Evolutionary conservation across 2,329 filamentous ascomycete species (phyloP).

Genomic region (Seiridium cupressi): DNA sequence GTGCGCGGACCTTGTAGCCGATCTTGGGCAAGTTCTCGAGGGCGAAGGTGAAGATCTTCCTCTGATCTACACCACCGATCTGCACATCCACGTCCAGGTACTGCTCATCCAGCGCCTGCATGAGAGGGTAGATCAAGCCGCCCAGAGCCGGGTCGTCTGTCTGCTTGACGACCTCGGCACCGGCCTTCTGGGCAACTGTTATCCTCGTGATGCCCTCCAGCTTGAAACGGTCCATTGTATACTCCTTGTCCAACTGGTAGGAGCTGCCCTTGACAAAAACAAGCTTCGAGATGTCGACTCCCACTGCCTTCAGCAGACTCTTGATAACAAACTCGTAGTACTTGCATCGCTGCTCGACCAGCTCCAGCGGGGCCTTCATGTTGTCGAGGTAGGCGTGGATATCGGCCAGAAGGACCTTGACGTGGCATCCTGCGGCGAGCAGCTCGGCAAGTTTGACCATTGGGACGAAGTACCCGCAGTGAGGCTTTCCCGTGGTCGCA

Average conservation of each 20-base stretch:
- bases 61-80: slow-evolving; percentile 82
- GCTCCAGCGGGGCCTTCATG: slow-evolving; percentile 83
- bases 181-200: slow-evolving; percentile 73
- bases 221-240: slow-evolving; percentile 87
- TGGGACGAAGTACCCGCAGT: slow-evolving; percentile 86
- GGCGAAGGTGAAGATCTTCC: slow-evolving; percentile 85
- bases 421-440: slow-evolving; percentile 78
- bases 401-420: slow-evolving; percentile 75
- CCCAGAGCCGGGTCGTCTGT: slow-evolving; percentile 71
- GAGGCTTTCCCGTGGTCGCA: slow-evolving; percentile 81
- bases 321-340: slow-evolving; percentile 83
- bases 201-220: slow-evolving; percentile 69
- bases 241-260: slow-evolving; percentile 72
- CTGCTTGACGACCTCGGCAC: slow-evolving; percentile 94
- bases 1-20: slow-evolving; percentile 70
- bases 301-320: slow-evolving; percentile 71
- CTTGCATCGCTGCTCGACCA: slow-evolving; percentile 76
- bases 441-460: slow-evolving; percentile 89
- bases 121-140: slow-evolving; percentile 77
- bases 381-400: slow-evolving; percentile 79
- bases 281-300: slow-evolving; percentile 75
- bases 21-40: slow-evolving; percentile 83
- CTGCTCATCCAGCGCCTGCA: slow-evolving; percentile 90
- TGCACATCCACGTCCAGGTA: slow-evolving; percentile 86
- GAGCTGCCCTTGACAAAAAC: slow-evolving; percentile 81